Base-by-base conservation (phyloP, 371 early-diverging fungal genomes). In the Enteropsectra breve region DNA sequence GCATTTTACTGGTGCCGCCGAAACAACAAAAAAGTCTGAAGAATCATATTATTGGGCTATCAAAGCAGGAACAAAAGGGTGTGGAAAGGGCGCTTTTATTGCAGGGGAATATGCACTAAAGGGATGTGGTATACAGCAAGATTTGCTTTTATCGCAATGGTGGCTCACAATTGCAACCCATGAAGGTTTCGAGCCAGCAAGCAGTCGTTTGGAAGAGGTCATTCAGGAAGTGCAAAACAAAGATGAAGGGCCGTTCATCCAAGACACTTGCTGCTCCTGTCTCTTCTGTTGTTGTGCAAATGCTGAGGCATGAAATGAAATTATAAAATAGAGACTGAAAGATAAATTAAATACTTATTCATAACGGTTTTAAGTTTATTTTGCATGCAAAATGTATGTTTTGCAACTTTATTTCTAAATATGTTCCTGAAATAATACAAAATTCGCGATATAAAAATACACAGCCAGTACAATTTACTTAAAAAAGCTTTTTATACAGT, bases 141-240 rank as follows among this genome's bases (percentile, higher is more conserved):
- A 73, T 52, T 63, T 52, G 32, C 28, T 68, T 26, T 34, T 69
- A 13, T 70, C 75, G 8, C 46, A 72, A 6, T 80, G 78, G 76
- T 80, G 80, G 80, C 74, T 70, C 57, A 67, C 38, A 32, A 76
- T 80, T 38, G 55, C 77, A 8, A 45, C 60, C 6, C n/a, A 34
- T 8, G 34, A 65, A 1, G 76, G 76, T 34, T 46, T 52, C 38
- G 62, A 46, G 38, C 46, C 68, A 21, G 69, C 66, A 30, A 40
- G 59, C 15, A 15, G 23, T n/a, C 64, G 55, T 26, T 38, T 63
- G 4, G 60, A 34, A 21, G 49, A 63, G 23, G 28, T 70, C 1
- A 66, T 36, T 34, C 5, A 48, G 4, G 36, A 63, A 18, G 47
- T 74, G 8, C 30, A 62, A 15, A 63, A 52, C 8, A 56, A 52